Conservation (phyloP, 2,329 filamentous ascomycete genomes). For the Cladobotryum protrusum region DNA sequence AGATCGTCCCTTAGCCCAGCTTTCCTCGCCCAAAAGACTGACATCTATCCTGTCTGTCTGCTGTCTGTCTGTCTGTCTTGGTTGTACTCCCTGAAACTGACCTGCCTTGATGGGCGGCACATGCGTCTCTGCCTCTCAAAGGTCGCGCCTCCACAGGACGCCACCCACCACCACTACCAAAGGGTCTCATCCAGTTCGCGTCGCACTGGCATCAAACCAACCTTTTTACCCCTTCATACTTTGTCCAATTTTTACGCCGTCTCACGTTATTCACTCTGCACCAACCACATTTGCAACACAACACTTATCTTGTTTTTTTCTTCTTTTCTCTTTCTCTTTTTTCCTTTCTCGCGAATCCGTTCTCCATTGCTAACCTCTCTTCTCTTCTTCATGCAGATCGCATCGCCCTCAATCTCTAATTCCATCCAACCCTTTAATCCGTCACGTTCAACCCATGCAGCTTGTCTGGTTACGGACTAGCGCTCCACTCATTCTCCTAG, state of each 20-base stretch:
- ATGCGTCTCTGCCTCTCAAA: conserved; percentile 8
- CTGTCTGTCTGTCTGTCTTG: background rate
- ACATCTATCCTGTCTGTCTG: too few relatives aligned
- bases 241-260: background rate
- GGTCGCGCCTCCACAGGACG: conserved; percentile 1
- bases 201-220: conserved; percentile 1
- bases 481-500: conserved; percentile 1
- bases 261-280: background rate
- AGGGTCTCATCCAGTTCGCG: background rate
- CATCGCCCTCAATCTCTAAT: background rate
- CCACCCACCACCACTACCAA: conserved; percentile 5
- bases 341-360: background rate
- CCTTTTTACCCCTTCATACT: background rate
- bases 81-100: background rate
- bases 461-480: conserved; percentile 9
- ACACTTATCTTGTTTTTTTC: background rate
- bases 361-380: conserved; percentile 7
- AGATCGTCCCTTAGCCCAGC: too few relatives aligned
- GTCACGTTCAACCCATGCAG: conserved; percentile 7
- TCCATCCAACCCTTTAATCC: background rate
- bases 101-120: conserved; percentile 5
- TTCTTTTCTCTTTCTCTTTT: background rate
- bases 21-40: too few relatives aligned
- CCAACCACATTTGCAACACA: too few relatives aligned
- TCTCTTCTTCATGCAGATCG: conserved; percentile 1